phyloP scores from a whole-genome alignment of 306 rosid genomes.

The Cercis canadensis region DNA sequence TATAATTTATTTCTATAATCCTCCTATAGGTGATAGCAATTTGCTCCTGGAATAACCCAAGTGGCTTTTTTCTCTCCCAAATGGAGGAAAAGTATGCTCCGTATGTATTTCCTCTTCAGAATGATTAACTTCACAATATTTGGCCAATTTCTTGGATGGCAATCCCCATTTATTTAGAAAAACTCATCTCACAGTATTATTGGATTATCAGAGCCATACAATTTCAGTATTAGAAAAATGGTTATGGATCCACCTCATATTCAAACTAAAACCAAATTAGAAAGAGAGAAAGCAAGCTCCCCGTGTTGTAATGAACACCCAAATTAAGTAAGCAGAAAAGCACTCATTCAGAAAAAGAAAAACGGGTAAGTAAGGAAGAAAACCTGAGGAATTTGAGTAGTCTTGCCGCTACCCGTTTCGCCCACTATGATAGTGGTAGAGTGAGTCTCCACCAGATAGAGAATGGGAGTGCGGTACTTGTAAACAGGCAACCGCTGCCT shows the following conservation, averaged over 20 bases:
- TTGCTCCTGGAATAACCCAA: neutral
- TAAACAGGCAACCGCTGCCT: conserved; percentile 88
- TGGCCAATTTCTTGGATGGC: neutral
- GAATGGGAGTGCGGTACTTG: conserved; percentile 82
- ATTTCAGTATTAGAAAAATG: neutral
- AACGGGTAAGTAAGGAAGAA: neutral
- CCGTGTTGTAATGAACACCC: neutral
- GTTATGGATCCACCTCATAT: neutral
- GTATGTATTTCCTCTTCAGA: neutral
- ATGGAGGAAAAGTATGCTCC: neutral
- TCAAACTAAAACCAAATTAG: neutral
- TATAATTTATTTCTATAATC: too few species aligned
- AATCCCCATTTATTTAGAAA: neutral
- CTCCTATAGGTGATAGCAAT: neutral
- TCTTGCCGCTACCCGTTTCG: conserved; percentile 96
- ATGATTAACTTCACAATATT: neutral
- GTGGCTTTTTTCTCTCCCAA: neutral
- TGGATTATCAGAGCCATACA: neutral
- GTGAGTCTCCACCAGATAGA: conserved; percentile 82
- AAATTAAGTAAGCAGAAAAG: neutral
- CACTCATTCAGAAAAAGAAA: neutral
- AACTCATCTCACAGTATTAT: neutral
- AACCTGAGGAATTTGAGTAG: conserved; percentile 98
- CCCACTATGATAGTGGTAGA: conserved; percentile 90
- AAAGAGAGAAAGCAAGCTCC: neutral